Evolutionary conservation across 805 yeast genomes (phyloP), one percentile per base, ranked within the genome.

Genomic region (Metschnikowia proteae): DNA sequence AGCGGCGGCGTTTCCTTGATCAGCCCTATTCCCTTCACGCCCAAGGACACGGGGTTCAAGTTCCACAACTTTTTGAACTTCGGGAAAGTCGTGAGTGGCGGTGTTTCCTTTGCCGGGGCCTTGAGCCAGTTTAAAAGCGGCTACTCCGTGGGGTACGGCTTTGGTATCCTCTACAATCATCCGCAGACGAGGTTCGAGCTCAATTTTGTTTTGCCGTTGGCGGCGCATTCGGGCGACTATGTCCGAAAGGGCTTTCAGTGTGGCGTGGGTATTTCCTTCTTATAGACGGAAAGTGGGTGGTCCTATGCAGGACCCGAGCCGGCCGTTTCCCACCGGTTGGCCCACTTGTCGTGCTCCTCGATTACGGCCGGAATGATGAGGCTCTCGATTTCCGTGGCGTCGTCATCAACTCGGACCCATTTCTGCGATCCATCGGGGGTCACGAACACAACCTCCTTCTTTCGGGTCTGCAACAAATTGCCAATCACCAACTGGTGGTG

Each of bases 401-500:
- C 50, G 0, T 71, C 66, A 0, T n/a, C 35, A 11, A 27, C 40
- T 52, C 63, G 73, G 45, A 80, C 65, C 90, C 90, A 83, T 8
- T 60, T 51, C 28, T 62, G 62, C 3, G 65, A 65, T 6, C 62
- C 64, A 3, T 74, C 75, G 1, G 74, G 74, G 2, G 79, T 78
- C 3, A 94, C 96, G 64, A 94, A 88, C 2, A 88, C 90, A 35
- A 94, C 97, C 62, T 90, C 91, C 48, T 73, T 72, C 66, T 90
- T 92, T 61, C 99, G 81, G 0, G 95, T 85, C 62, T 91, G 96
- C 53, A 94, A 71, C 55, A 94, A 69, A 61, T 94, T 94, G 3
- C 99, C 99, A 63, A 94, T 90, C 9, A 94, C 99, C 46, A 94
- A 70, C 66, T 92, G 97, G 67, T 94, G 99, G 52, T 82, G 86